Conservation (phyloP, 2,329 filamentous ascomycete genomes). For the Sodiomyces alkalinus region DNA sequence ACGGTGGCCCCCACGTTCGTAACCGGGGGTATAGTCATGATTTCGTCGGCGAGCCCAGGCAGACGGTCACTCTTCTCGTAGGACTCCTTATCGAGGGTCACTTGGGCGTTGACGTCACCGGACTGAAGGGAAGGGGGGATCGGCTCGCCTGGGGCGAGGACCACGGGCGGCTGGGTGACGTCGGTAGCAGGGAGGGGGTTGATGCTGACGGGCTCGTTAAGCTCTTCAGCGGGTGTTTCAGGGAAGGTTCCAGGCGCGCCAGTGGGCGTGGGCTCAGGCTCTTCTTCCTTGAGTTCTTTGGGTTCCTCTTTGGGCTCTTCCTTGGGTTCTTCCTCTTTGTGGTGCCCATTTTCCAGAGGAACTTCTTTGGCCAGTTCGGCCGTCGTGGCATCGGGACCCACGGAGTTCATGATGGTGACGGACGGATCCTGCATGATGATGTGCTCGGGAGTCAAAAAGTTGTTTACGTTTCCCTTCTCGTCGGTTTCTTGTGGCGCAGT, state of each 20-base stretch:
- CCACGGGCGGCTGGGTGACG: slow-evolving; percentile 63
- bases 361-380: slow-evolving; percentile 47
- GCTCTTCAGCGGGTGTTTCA: slow-evolving; percentile 45
- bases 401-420: slow-evolving; percentile 46
- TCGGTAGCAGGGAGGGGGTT: slow-evolving; percentile 47
- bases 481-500: slow-evolving; percentile 72
- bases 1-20: slow-evolving; percentile 32
- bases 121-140: slow-evolving; percentile 55
- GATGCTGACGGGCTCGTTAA: slow-evolving; percentile 38
- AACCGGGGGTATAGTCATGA: slow-evolving; percentile 30
- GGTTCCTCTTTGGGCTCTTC: no score
- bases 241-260: slow-evolving; percentile 37
- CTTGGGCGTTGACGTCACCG: slow-evolving; percentile 54
- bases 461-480: slow-evolving; percentile 75
- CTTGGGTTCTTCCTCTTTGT: slow-evolving; percentile 5
- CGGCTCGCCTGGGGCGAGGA: slow-evolving; percentile 64
- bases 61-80: slow-evolving; percentile 68
- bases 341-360: slow-evolving; percentile 14
- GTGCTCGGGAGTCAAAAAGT: slow-evolving; percentile 66
- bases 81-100: slow-evolving; percentile 68
- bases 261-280: slow-evolving; percentile 14
- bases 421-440: slow-evolving; percentile 35
- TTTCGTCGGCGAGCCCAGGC: slow-evolving; percentile 29
- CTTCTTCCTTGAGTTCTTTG: slow-evolving; percentile 3
- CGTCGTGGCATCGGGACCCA: slow-evolving; percentile 56